These are phyloP conservation scores for Panellus pusillus DNA, from an alignment of 768 basidiomycete genomes.

Conservation along the genomic window DNA sequence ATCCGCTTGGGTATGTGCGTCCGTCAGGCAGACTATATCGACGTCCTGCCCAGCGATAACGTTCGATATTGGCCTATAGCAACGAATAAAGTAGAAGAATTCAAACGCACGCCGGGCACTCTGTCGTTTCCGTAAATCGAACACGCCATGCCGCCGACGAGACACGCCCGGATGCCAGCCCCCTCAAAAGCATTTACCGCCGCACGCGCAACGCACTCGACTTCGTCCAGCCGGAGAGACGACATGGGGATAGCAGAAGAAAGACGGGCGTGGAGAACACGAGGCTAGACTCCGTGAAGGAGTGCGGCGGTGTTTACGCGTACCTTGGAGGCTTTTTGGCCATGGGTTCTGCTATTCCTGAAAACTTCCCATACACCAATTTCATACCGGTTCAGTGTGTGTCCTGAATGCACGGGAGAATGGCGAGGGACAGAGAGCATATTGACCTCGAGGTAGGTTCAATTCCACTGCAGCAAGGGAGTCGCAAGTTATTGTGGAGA, in stretches of 20 bases:
- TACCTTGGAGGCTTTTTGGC: too few relatives aligned
- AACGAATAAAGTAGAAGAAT: slow-evolving; percentile 4
- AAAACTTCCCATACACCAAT: neutral
- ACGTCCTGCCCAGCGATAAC: too few relatives aligned
- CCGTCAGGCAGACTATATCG: slow-evolving; percentile 44
- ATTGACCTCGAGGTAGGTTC: too few relatives aligned
- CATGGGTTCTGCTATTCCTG: neutral
- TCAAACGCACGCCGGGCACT: slow-evolving; percentile 34
- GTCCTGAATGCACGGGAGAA: too few relatives aligned
- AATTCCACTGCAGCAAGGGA: too few relatives aligned
- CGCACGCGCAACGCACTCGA: slow-evolving; percentile 27
- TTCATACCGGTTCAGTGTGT: neutral
- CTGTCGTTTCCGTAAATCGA: slow-evolving; percentile 37
- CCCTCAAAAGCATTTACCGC: slow-evolving; percentile 25
- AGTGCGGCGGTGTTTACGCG: neutral
- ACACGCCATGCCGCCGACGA: slow-evolving; percentile 43
- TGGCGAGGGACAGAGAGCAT: too few relatives aligned
- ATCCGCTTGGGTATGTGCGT: slow-evolving; percentile 32
- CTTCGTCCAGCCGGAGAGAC: slow-evolving; percentile 19
- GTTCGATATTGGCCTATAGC: too few relatives aligned
- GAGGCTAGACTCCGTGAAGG: neutral
- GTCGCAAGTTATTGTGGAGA: too few relatives aligned
- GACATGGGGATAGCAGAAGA: slow-evolving; percentile 5
- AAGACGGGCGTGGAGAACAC: slow-evolving; percentile 6
- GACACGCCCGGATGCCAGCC: slow-evolving; percentile 31